Conservation (phyloP, 345 rosid species). For the Litchi chinensis region DNA sequence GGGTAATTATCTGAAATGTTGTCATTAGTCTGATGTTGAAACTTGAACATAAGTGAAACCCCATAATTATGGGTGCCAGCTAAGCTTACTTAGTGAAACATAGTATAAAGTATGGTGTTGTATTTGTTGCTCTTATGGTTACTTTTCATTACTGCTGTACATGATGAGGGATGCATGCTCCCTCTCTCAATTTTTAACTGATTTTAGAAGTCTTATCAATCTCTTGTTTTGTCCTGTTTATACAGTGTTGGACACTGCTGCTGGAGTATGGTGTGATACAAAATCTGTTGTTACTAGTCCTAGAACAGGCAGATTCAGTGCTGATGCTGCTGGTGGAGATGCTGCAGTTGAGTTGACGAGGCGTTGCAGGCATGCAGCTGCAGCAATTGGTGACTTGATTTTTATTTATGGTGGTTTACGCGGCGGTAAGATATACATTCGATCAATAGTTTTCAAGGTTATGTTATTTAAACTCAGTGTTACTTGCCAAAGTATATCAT, state of each 20-base stretch:
- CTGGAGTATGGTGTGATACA: constrained; percentile 99
- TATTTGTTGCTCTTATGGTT: background rate
- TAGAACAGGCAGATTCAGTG: constrained; percentile 88
- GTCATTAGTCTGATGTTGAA: background rate
- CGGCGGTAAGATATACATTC: constrained; percentile 68
- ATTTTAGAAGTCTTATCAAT: constrained; percentile 1
- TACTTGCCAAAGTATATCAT: background rate
- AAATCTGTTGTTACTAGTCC: constrained; percentile 97
- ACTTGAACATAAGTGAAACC: background rate
- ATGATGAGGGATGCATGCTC: background rate
- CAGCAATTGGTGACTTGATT: constrained; percentile 93
- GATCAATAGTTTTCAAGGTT: constrained; percentile 9
- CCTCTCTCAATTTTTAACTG: background rate
- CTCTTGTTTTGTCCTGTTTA: constrained; percentile 31
- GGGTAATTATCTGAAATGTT: background rate
- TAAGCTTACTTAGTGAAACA: background rate
- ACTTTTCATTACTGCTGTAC: background rate
- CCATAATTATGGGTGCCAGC: background rate
- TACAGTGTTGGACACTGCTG: constrained; percentile 97
- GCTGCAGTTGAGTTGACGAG: constrained; percentile 95
- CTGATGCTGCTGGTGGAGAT: constrained; percentile 98
- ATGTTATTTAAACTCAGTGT: background rate
- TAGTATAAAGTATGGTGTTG: background rate
- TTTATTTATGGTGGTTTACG: constrained; percentile 98
- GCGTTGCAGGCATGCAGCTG: constrained; percentile 99